A percentile compares a stretch with the other conserved stretches of the same genome.
Conservation (phyloP, 106 monocot species). For the Xerophyta viscosa region DNA sequence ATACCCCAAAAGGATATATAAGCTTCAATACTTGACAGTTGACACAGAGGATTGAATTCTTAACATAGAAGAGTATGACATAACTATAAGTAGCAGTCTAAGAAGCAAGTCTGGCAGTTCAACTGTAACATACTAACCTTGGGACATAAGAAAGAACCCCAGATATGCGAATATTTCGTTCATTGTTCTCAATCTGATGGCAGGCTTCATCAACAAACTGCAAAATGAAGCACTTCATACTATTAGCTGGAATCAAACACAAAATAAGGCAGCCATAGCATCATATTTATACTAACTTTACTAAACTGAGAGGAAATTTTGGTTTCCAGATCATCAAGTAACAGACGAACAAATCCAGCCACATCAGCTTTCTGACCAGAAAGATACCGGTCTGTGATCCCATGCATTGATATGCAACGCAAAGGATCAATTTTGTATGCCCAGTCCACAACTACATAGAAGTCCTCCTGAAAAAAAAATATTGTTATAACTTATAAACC, state of each 20-base stretch:
- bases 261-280: no score
- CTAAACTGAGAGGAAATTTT: conserved; percentile 82
- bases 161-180: conserved; percentile 70
- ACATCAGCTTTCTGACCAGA: conserved; percentile 99
- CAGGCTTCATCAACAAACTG: conserved; percentile 99
- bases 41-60: no score
- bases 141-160: conserved; percentile 88
- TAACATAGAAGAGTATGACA: no score
- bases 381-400: conserved; percentile 92
- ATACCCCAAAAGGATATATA: no score
- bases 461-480: conserved; percentile 70
- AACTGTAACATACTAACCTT: conserved; percentile 30
- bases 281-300: conserved; percentile 65
- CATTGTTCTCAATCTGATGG: conserved; percentile 91
- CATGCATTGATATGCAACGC: conserved; percentile 98
- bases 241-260: no score
- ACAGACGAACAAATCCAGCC: conserved; percentile 92
- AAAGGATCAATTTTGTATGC: conserved; percentile 97
- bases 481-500: no score
- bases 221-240: no score
- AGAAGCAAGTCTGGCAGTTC: no score
- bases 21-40: no score
- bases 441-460: conserved; percentile 97
- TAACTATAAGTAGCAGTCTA: no score
- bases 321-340: conserved; percentile 81